Evolutionary conservation across 768 basidiomycete species (phyloP), one percentile per base, ranked within the genome.

Genomic region (Gloeostereum incarnatum): DNA sequence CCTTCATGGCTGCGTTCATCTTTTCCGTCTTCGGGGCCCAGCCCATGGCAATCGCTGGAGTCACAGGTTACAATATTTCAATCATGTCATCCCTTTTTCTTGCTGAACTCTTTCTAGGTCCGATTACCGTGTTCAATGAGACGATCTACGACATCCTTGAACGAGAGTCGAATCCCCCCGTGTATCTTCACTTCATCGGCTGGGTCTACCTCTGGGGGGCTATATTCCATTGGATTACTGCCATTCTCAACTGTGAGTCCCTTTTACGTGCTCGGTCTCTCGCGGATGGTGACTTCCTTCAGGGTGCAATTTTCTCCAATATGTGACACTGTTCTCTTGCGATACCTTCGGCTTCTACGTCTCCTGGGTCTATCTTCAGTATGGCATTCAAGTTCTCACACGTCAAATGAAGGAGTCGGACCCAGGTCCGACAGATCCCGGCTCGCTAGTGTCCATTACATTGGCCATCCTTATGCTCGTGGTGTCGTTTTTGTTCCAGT

Each of bases 311-410:
- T 83, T 88, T 47, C 68, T 94, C 27, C 75, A 71, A 69, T 88
- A 89, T 47, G 88, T 92, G 18, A 92, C 90, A 0, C 66, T 86
- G 5, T 92, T 93, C 57, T 81, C 89, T 16, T 92, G 89, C 54
- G 89, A 92, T 47, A 90, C 86, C 0, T 93, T 92, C 48, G 89
- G 90, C 1, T 93, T 91, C 58, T 93, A 91, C 55, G 88, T 93
- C 1, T 82, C 85, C 13, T 90, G 84, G 75, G 86, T 87, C 1
- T 90, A 89, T 49, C 68, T 87, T 5, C 87, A 94, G 59, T 93
- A 93, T 45, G 89, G 89, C 22, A 74, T 89, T 10, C 90, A 92
- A 59, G 76, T 90, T 16, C 63, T 84, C 42, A 84, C 81, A 2
- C 71, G 85, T 27, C 85, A 90, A 49, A 77, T 91, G 35, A 46